Evolutionary conservation across 148 eudicot species (phyloP).

Genomic region (Salicornia ramosissima): DNA sequence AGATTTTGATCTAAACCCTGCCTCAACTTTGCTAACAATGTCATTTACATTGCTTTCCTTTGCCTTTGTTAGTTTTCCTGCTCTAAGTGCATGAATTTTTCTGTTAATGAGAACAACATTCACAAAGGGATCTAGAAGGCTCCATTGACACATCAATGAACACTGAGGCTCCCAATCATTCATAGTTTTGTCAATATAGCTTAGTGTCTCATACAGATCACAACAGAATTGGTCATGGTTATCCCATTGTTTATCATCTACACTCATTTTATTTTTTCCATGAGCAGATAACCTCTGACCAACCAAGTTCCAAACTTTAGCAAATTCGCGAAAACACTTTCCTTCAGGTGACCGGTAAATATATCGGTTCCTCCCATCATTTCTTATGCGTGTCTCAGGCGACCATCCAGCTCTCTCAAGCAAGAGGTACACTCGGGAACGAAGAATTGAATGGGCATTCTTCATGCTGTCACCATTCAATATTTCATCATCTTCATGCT

Average conservation of each 20-base stretch:
- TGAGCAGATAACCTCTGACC: conserved; percentile 54
- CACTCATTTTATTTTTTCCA: conserved; percentile 23
- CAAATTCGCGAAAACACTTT: conserved; percentile 63
- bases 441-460: conserved; percentile 65
- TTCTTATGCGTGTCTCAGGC: conserved; percentile 61
- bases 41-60: conserved; percentile 39
- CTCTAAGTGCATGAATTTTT: conserved; percentile 52
- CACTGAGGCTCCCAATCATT: conserved; percentile 34
- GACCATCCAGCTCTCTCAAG: conserved; percentile 74
- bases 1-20: conserved; percentile 12
- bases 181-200: conserved; percentile 47
- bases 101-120: conserved; percentile 64
- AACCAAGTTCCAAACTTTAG: conserved; percentile 68
- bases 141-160: conserved; percentile 56
- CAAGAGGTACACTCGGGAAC: conserved; percentile 49
- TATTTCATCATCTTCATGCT: conserved; percentile 34
- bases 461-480: conserved; percentile 39
- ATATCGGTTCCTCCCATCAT: conserved; percentile 45
- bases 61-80: conserved; percentile 50
- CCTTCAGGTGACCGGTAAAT: conserved; percentile 65
- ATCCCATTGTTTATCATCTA: conserved; percentile 49
- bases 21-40: conserved; percentile 21
- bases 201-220: conserved; percentile 50
- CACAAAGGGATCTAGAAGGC: conserved; percentile 86
- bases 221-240: conserved; percentile 47